Evolutionary conservation across 257 asterid genomes (phyloP), one percentile per base, ranked within the genome.

Genomic region (Datura wrightii): DNA sequence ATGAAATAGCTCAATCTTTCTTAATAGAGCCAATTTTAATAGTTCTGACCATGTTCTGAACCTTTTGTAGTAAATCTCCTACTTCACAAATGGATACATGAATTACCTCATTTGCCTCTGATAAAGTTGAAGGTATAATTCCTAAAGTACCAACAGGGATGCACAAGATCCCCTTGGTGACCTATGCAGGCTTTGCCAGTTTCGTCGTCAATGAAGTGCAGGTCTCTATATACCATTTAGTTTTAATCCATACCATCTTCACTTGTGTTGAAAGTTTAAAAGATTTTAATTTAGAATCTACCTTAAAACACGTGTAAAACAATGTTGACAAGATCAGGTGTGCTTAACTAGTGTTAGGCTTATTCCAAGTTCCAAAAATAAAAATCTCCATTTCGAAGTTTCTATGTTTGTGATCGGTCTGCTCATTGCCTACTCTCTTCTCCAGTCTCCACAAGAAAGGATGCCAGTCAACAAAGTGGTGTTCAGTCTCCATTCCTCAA

Each of bases 401-500:
- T 46, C 41, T 72, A 19, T 19, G 56, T 48, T 76, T 76, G 6
- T 76, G 44, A 48, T 76, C 2, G 13, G 48, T 76, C 63, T 76
- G 82, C 62, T 52, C 48, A 31, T 76, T 76, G 82, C 63, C 15
- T 13, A 50, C 46, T 76, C 48, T 31, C 14, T 76, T 50, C 46
- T 76, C 82, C 34, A 31, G 60, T 76, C 82, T 76, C 63, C 24
- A 37, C 82, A 50, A 76, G 55, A 71, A 31, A 34, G 8, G 24
- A 44, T 76, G 44, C 2, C 8, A 31, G 16, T 48, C 62, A 74
- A 76, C 44, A 76, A 76, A 52, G 63, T 34, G 24, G 63, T 31
- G 24, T 76, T 52, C 62, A 52, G 46, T 52, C 62, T 31, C 82
- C 63, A 31, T 52, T 50, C 46, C 82, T 76, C 63, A 76, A 76